A percentile compares a stretch with the other conserved stretches of the same genome.
These are phyloP conservation scores for Penicillium tannophilum DNA, from an alignment of 495 filamentous ascomycete species.

Conservation along the genomic window DNA sequence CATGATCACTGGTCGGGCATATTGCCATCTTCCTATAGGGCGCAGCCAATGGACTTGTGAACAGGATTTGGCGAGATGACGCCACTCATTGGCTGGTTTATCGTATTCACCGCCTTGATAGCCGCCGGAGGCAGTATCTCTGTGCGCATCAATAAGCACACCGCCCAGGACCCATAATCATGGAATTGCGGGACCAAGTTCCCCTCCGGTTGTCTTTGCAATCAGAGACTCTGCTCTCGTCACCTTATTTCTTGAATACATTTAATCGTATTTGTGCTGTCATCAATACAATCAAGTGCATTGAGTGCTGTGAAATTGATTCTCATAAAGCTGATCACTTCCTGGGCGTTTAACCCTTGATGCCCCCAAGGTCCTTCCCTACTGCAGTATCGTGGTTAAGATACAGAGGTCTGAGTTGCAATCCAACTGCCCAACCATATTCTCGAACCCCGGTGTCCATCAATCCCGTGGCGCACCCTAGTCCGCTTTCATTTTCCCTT, in stretches of 20 bases:
- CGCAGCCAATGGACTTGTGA: neutral
- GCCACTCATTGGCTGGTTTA: neutral
- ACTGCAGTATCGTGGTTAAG: constrained; percentile 33
- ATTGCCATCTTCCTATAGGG: neutral
- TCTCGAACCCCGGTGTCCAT: constrained; percentile 16
- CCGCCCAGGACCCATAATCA: constrained; percentile 20
- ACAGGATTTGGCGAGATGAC: neutral
- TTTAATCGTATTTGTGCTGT: neutral
- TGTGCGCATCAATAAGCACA: neutral
- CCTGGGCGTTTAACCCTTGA: constrained; percentile 25
- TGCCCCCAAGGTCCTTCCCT: constrained; percentile 49
- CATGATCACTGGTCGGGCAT: neutral
- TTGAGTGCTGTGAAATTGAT: neutral
- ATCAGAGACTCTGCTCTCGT: constrained; percentile 6
- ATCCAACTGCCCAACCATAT: constrained; percentile 24
- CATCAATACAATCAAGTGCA: neutral
- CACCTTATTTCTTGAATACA: neutral
- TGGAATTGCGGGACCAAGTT: constrained; percentile 3
- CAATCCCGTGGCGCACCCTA: constrained; percentile 6
- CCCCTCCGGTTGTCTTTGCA: constrained; percentile 11
- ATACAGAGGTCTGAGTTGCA: constrained; percentile 32
- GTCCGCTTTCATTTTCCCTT: constrained; percentile 21
- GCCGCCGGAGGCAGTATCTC: neutral
- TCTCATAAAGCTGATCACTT: constrained; percentile 1
- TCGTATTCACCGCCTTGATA: neutral